Evolutionary conservation across 2,329 filamentous ascomycete genomes (phyloP), one percentile per base, ranked within the genome.

Genomic region (Aspergillus sp.): DNA sequence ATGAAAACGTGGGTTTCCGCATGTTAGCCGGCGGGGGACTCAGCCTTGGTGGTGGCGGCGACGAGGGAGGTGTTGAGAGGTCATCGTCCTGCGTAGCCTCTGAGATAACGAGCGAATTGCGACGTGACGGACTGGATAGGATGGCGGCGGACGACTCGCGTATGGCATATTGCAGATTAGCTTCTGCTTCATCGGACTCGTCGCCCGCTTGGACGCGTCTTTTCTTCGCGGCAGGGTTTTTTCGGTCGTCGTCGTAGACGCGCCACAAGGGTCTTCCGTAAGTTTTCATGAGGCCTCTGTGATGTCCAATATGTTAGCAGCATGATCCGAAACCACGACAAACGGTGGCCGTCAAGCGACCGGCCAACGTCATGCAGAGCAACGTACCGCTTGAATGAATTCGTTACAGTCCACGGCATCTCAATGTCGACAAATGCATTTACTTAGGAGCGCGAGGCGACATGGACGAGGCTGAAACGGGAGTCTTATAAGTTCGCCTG

Each of bases 61-160:
- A 78, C 7, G 76, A 78, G 3, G 77, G 76, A 32, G 76, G 75
- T 38, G 74, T 78, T 33, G 72, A 72, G 32, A 72, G 63, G 49
- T 68, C 68, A 57, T 70, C 69, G 23, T 73, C 70, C 23, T 68
- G 64, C 6, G 68, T 69, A 33, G 59, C 65, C 54, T 71, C 69
- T 2, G 71, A 74, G 51, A 70, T 66, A 32, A 71, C 61, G 15
- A 70, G 61, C 5, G 71, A 74, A 51, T 71, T 71, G 49, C 70
- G 72, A 57, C 71, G 71, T 55, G 72, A 74, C 7, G 72, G 71
- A 45, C 70, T 74, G 12, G 72, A 74, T 17, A 71, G 60, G 17
- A 74, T 58, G 13, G 67, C 70, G 6, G 71, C 67, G 23, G 71
- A 73, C 0, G 71, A 74, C 52, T 74, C 71, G 46, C 72, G 70